These are phyloP conservation scores for Apophysomyces ossiformis DNA, from an alignment of 371 early-diverging fungal genomes.

Conservation along the genomic window DNA sequence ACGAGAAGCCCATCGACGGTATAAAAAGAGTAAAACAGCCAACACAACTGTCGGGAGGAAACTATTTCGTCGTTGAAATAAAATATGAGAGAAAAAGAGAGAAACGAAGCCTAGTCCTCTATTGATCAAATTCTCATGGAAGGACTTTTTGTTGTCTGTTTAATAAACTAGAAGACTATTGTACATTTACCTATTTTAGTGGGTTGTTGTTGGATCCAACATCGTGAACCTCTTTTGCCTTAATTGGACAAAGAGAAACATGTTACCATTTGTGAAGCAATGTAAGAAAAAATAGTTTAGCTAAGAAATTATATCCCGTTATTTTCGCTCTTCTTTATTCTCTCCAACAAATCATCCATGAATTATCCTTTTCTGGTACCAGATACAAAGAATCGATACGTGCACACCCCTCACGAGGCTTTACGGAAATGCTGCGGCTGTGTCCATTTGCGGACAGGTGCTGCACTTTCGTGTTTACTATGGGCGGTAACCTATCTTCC, in stretches of 20 bases:
- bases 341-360: background rate
- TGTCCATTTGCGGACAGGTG: constrained; percentile 51
- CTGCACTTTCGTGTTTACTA: constrained; percentile 37
- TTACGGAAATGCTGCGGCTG: constrained; percentile 54
- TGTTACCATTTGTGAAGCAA: constrained; percentile 5
- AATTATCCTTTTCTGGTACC: constrained; percentile 15
- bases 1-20: constrained; percentile 89
- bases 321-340: background rate
- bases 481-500: constrained; percentile 42
- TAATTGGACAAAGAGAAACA: constrained; percentile 5
- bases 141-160: background rate
- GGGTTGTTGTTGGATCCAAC: constrained; percentile 1
- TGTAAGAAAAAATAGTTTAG: background rate
- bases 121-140: no score
- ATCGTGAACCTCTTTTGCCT: constrained; percentile 7
- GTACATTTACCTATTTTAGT: background rate
- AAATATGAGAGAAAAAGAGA: background rate
- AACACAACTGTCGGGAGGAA: constrained; percentile 7
- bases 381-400: constrained; percentile 20
- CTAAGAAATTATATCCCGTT: background rate
- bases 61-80: background rate
- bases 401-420: constrained; percentile 24
- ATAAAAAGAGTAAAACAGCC: constrained; percentile 42
- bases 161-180: no score
- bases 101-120: background rate